Conservation (phyloP, 1,284 basidiomycete species). For the Rhodofomes roseus region DNA sequence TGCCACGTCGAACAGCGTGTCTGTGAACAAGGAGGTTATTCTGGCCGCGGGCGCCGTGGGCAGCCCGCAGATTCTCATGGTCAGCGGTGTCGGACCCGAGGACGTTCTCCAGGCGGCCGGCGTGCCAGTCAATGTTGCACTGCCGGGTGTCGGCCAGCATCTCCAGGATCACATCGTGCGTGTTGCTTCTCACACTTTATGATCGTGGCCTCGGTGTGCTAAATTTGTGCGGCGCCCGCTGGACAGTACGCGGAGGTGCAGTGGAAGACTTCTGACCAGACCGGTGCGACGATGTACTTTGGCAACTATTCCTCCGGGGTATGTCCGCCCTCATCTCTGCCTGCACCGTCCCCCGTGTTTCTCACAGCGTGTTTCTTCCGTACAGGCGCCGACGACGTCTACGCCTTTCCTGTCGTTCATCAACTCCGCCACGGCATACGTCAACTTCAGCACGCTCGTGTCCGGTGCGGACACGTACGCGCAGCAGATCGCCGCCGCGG, state of each 20-base stretch:
- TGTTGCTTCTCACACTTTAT: constrained; percentile 8
- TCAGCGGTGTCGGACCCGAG: constrained; percentile 69
- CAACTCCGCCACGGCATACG: constrained; percentile 67
- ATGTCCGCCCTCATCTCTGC: constrained; percentile 9
- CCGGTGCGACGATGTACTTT: constrained; percentile 39
- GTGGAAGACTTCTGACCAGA: constrained; percentile 44
- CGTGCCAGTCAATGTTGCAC: constrained; percentile 42
- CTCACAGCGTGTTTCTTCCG: background rate
- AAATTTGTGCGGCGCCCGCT: background rate
- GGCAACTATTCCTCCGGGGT: constrained; percentile 31
- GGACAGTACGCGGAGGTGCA: constrained; percentile 43
- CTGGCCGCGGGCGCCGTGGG: constrained; percentile 63
- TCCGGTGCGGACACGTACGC: constrained; percentile 34
- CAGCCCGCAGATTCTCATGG: constrained; percentile 63
- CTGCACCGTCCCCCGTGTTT: too few relatives aligned
- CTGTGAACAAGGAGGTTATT: constrained; percentile 57
- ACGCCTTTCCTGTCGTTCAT: constrained; percentile 55
- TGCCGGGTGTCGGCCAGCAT: constrained; percentile 77
- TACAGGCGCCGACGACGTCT: constrained; percentile 21
- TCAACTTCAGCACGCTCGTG: constrained; percentile 51
- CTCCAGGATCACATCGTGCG: constrained; percentile 67
- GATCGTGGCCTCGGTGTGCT: background rate
- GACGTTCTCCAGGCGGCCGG: constrained; percentile 50
- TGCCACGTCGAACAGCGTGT: constrained; percentile 36
- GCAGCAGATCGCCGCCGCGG: constrained; percentile 30